Evolutionary conservation across 768 basidiomycete genomes (phyloP).

Genomic region (Leccinellum albellum): DNA sequence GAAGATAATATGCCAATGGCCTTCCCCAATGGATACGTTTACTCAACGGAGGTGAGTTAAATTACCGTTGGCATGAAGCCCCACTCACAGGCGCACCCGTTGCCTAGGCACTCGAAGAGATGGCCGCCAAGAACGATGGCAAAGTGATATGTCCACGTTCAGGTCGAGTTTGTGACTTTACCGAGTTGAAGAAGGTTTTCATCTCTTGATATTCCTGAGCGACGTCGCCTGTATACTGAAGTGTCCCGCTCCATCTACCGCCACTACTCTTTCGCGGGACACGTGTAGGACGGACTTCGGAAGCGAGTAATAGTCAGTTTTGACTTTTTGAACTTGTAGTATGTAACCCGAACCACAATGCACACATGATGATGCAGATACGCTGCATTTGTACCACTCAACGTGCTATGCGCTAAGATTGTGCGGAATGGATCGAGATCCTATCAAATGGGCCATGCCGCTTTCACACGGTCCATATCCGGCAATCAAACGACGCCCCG

Average conservation of each 20-base stretch:
- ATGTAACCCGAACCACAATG: slow-evolving; percentile 16
- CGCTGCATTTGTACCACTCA: slow-evolving; percentile 17
- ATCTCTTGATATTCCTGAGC: slow-evolving; percentile 57
- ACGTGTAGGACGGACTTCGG: slow-evolving; percentile 22
- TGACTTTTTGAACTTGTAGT: slow-evolving; percentile 11
- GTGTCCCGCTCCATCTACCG: background rate
- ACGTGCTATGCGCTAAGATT: slow-evolving; percentile 16
- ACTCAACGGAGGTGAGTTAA: slow-evolving; percentile 78
- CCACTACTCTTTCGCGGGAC: background rate
- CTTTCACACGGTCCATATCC: slow-evolving; percentile 12
- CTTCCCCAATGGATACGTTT: slow-evolving; percentile 88
- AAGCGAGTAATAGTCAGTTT: slow-evolving; percentile 18
- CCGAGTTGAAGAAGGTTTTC: slow-evolving; percentile 79
- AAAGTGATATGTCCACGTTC: slow-evolving; percentile 84
- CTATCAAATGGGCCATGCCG: slow-evolving; percentile 2
- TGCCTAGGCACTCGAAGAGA: slow-evolving; percentile 77
- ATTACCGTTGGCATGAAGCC: slow-evolving; percentile 2
- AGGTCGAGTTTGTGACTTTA: slow-evolving; percentile 57
- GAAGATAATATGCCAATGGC: slow-evolving; percentile 91
- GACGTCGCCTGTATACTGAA: background rate
- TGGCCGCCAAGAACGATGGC: slow-evolving; percentile 77
- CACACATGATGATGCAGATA: slow-evolving; percentile 4
- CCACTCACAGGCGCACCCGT: slow-evolving; percentile 11
- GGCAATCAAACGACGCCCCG: too few relatives aligned
- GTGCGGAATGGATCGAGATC: slow-evolving; percentile 25